A percentile compares a stretch with the other conserved stretches of the same genome.
These are phyloP conservation scores for Alternaria sp. DNA, from an alignment of 2,329 filamentous ascomycete genomes.

Conservation along the genomic window DNA sequence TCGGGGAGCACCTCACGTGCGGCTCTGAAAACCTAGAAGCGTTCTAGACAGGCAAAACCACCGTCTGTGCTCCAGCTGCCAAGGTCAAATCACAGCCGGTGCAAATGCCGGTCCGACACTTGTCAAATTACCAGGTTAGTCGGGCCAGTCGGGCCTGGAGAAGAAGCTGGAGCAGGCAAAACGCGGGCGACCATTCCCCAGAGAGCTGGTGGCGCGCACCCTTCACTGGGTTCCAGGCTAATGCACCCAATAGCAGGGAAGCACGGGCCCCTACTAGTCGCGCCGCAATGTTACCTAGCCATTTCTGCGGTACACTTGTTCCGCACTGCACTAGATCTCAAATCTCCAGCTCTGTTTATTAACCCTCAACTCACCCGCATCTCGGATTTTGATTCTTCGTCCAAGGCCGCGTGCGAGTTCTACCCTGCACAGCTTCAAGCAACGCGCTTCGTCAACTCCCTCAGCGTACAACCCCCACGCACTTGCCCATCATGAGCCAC, in stretches of 20 bases:
- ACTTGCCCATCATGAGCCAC: not conserved
- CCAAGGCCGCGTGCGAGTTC: not conserved
- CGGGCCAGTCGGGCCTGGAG: constrained; percentile 1
- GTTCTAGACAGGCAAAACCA: not conserved
- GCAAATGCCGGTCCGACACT: constrained; percentile 1
- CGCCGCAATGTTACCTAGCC: not conserved
- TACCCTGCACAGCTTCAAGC: not conserved
- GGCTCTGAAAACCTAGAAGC: not conserved
- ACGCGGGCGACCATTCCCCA: constrained; percentile 2
- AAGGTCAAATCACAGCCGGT: not conserved
- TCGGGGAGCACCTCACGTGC: constrained; percentile 1
- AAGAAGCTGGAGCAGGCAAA: not conserved
- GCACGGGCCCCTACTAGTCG: not conserved
- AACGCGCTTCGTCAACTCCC: not conserved
- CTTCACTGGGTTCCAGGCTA: not conserved
- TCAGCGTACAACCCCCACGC: not conserved
- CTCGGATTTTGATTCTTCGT: not conserved
- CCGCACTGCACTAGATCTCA: not conserved
- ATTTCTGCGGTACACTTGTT: not conserved
- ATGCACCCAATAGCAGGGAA: not conserved
- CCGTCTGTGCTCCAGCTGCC: not conserved
- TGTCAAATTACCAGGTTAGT: not conserved
- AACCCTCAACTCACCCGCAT: not conserved
- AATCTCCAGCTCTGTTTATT: constrained; percentile 1
- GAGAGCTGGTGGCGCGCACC: not conserved